Conservation (phyloP, 768 basidiomycete species). For the Auriscalpium microsporum region DNA sequence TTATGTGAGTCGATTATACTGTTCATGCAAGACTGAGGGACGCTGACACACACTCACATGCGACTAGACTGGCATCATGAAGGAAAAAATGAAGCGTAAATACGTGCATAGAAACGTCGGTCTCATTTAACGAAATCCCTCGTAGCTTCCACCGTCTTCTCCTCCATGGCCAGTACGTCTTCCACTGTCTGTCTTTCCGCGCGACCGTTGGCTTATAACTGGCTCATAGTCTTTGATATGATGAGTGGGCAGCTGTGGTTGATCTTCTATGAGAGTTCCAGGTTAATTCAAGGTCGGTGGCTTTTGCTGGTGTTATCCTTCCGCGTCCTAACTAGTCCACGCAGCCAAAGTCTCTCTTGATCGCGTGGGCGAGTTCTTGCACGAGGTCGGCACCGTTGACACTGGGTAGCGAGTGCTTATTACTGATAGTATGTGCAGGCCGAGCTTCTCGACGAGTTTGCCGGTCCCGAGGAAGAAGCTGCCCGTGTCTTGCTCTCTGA, state of each 20-base stretch:
- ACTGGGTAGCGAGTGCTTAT: background rate
- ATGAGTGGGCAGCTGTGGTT: conserved; percentile 24
- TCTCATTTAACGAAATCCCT: conserved; percentile 23
- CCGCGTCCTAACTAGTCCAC: conserved; percentile 12
- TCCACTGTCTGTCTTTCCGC: conserved; percentile 15
- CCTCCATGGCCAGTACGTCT: conserved; percentile 20
- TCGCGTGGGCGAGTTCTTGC: conserved; percentile 32
- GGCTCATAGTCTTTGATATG: conserved; percentile 31
- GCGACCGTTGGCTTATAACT: background rate
- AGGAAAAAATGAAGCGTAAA: background rate
- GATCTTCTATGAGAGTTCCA: conserved; percentile 17
- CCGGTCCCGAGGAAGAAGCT: conserved; percentile 5
- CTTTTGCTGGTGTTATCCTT: conserved; percentile 29
- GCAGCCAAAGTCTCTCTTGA: conserved; percentile 30
- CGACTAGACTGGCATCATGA: conserved; percentile 19
- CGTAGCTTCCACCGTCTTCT: conserved; percentile 22
- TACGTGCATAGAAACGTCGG: conserved; percentile 5
- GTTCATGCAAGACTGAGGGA: background rate
- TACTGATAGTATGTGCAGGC: conserved; percentile 1
- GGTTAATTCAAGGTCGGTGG: conserved; percentile 12
- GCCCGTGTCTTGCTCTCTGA: conserved; percentile 10
- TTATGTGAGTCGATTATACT: background rate
- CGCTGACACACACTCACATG: background rate
- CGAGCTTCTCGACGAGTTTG: conserved; percentile 25
- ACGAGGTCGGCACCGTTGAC: conserved; percentile 14